Percentiles rank a stretch among this genome's conserved stretches.
These are phyloP conservation scores for Jamesozyma lodderae DNA, from an alignment of 805 yeast species.

Conservation along the genomic window DNA sequence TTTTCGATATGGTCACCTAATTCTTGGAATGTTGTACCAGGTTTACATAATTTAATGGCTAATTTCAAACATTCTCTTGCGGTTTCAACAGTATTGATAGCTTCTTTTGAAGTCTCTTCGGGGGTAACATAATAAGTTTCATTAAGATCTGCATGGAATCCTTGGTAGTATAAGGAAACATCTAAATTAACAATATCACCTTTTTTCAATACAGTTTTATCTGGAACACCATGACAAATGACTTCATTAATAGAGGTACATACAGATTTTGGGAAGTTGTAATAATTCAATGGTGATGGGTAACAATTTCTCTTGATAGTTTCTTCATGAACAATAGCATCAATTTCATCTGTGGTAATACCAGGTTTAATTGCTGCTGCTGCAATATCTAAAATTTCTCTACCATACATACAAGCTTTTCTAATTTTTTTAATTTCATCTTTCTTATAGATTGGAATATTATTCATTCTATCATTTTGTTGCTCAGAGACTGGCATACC, in stretches of 20 bases:
- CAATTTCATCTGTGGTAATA: slow-evolving; percentile 86
- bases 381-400: slow-evolving; percentile 85
- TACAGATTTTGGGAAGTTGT: slow-evolving; percentile 82
- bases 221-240: slow-evolving; percentile 97
- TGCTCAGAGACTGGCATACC: slow-evolving; percentile 80
- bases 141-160: slow-evolving; percentile 89
- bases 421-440: slow-evolving; percentile 69
- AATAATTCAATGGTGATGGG: slow-evolving; percentile 93
- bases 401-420: slow-evolving; percentile 62
- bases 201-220: slow-evolving; percentile 72
- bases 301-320: slow-evolving; percentile 82
- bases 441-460: slow-evolving; percentile 53
- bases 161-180: slow-evolving; percentile 74
- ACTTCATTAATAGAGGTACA: slow-evolving; percentile 94
- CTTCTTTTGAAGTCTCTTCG: slow-evolving; percentile 66
- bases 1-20: slow-evolving; percentile 83
- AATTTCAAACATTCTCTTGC: slow-evolving; percentile 78
- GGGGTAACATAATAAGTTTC: slow-evolving; percentile 97
- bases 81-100: slow-evolving; percentile 85
- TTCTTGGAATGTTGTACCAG: slow-evolving; percentile 81
- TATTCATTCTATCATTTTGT: slow-evolving; percentile 55
- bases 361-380: slow-evolving; percentile 83
- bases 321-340: slow-evolving; percentile 76
- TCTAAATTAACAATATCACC: slow-evolving; percentile 94
- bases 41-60: slow-evolving; percentile 81